Evolutionary conservation across 352 stramenopile genomes (phyloP).

Genomic region (Phytophthora palmivora): DNA sequence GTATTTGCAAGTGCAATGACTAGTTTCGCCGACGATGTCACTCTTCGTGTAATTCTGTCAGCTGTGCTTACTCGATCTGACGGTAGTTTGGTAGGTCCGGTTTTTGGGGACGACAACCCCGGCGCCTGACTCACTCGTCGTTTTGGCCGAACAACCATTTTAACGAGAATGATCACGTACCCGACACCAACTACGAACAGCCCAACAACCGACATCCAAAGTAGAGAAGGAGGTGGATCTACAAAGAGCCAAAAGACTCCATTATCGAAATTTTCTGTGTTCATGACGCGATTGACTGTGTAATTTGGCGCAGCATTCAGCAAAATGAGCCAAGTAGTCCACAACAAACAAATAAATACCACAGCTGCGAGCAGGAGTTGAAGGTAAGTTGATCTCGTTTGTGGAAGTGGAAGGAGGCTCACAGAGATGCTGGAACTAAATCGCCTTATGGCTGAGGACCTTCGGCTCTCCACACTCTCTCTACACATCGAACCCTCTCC

Average conservation of each 20-base stretch:
- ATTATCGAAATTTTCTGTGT: conserved; percentile 35
- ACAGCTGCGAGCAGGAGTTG: conserved; percentile 21
- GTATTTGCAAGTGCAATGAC: conserved; percentile 1
- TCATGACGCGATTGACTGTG: conserved; percentile 42
- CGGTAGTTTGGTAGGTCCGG: not conserved
- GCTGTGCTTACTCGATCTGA: not conserved
- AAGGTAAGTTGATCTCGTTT: conserved; percentile 8
- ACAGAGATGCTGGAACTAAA: conserved; percentile 3
- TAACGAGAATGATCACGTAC: conserved; percentile 22
- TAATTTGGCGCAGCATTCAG: conserved; percentile 32
- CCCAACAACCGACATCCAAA: conserved; percentile 14
- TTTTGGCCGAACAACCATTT: conserved; percentile 16
- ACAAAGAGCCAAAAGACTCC: conserved; percentile 46
- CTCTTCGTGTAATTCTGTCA: conserved; percentile 3
- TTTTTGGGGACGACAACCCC: not conserved
- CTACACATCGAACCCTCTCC: not conserved
- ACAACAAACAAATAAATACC: conserved; percentile 24
- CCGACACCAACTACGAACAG: conserved; percentile 23
- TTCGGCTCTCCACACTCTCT: conserved; percentile 1
- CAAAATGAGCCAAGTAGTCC: conserved; percentile 34
- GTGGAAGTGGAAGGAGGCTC: conserved; percentile 3
- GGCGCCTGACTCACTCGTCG: conserved; percentile 8
- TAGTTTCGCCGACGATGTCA: conserved; percentile 23
- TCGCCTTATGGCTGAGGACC: conserved; percentile 10
- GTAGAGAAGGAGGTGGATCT: conserved; percentile 16